Conservation (phyloP, 805 yeast species). For the Spathaspora passalidarum region DNA sequence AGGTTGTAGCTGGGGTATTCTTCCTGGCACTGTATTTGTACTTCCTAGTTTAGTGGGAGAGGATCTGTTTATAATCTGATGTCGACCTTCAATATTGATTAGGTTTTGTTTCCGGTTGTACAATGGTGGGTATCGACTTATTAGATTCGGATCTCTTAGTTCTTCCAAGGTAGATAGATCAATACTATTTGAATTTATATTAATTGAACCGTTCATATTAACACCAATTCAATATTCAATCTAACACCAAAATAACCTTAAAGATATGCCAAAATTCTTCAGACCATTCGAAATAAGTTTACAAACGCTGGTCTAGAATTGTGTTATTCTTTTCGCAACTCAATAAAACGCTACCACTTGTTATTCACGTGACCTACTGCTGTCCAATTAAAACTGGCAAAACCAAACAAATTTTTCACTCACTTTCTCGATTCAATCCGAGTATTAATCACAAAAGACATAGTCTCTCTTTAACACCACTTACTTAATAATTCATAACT, state of each 20-base stretch:
- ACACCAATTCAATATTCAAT: too few species aligned
- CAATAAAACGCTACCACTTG: not conserved
- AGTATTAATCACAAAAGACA: not conserved
- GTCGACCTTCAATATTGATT: constrained; percentile 5
- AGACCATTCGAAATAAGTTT: too few species aligned
- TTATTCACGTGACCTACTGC: not conserved
- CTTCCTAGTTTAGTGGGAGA: not conserved
- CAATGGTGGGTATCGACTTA: constrained; percentile 11
- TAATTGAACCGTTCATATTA: constrained; percentile 4
- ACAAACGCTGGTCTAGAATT: not conserved
- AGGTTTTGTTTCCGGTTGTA: constrained; percentile 6
- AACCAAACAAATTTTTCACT: not conserved
- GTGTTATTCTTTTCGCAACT: not conserved
- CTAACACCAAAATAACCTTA: too few species aligned
- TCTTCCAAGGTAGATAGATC: constrained; percentile 11
- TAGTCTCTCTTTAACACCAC: too few species aligned
- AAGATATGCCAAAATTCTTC: too few species aligned
- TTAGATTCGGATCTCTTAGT: constrained; percentile 11
- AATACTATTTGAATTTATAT: constrained; percentile 4
- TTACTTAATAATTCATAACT: too few species aligned
- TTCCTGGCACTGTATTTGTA: not conserved
- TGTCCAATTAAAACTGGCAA: constrained; percentile 1
- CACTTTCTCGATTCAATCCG: not conserved
- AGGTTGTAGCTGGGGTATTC: not conserved
- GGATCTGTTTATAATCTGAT: not conserved